These are phyloP conservation scores for Schizophyllum commune DNA, from an alignment of 1,284 basidiomycete genomes.

Conservation along the genomic window DNA sequence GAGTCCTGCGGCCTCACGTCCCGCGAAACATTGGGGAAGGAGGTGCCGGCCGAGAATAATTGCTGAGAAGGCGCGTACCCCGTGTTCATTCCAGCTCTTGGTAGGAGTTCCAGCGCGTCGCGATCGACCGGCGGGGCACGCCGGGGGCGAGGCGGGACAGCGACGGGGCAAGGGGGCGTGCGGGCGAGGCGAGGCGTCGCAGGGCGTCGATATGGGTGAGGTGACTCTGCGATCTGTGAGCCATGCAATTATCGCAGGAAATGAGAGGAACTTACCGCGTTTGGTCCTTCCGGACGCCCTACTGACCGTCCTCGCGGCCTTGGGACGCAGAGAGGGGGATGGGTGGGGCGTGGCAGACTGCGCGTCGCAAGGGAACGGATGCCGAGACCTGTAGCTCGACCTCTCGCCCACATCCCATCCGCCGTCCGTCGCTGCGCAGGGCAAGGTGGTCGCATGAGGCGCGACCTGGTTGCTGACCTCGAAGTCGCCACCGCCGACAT, in stretches of 20 bases:
- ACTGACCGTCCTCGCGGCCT: background rate
- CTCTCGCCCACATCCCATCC: background rate
- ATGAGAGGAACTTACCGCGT: background rate
- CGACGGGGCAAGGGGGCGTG: background rate
- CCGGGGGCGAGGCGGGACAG: background rate
- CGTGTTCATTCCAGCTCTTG: background rate
- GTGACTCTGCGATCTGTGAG: background rate
- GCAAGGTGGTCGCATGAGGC: too few species aligned
- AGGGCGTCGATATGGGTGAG: background rate
- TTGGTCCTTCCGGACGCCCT: background rate
- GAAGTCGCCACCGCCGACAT: too few species aligned
- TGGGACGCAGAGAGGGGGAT: background rate
- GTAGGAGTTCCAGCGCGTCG: background rate
- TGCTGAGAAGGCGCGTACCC: background rate
- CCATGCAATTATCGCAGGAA: background rate
- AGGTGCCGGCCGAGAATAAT: background rate
- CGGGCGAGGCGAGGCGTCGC: background rate
- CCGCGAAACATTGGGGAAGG: background rate
- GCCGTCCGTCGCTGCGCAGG: background rate
- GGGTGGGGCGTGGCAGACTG: background rate
- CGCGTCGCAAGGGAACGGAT: background rate
- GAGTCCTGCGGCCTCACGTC: background rate
- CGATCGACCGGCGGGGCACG: background rate
- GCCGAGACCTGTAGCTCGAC: too few species aligned
- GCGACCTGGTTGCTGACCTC: too few species aligned